Base-by-base conservation (phyloP, 805 yeast genomes). In the Teunomyces barrocoloradensis region DNA sequence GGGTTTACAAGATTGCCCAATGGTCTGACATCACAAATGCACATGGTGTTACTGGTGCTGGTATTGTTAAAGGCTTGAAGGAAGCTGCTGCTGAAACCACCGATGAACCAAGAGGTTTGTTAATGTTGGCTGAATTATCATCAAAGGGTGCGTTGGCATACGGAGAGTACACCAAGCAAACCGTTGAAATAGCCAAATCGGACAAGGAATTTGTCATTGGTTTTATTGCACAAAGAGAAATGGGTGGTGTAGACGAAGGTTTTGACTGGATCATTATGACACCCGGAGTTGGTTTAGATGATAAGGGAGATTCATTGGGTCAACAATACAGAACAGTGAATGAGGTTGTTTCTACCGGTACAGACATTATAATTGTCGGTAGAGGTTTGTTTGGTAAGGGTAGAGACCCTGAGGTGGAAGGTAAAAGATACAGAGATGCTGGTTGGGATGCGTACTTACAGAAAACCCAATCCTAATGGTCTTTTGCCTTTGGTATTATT, bases 21-120 rank as follows among this genome's bases (percentile, higher is more conserved):
- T 94, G 99, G 99, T 83, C 98, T 0, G 97, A 94, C 61, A 90
- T 94, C 56, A 92, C 98, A 30, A 94, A 94, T 66, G 98, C 98
- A 0, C 99, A 94, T 60, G 96, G 97, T 49, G 91, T 94, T 28
- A 92, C 98, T 2, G 99, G 99, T 18, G 83, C 85, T 0, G 97
- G 98, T 10, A 87, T 94, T 46, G 95, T 94, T 5, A 74, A 80
- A 38, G 99, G 99, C 0, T 77, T 94, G 56, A 86, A 85, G 56
- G 86, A 84, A 58, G 97, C 94, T 2, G 84, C 84, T 1, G 81
- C 81, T 53, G 85, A 85, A 50, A 78, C 89, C 7, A 79, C 85
- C 3, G 50, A 57, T 21, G 94, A 89, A 59, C 90, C 95, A 53
- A 75, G 98, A 57, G 99, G 97, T 1, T 77, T 94, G 49, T 69